Evolutionary conservation across 306 rosid genomes (phyloP).

Genomic region (Casuarina equisetifolia): DNA sequence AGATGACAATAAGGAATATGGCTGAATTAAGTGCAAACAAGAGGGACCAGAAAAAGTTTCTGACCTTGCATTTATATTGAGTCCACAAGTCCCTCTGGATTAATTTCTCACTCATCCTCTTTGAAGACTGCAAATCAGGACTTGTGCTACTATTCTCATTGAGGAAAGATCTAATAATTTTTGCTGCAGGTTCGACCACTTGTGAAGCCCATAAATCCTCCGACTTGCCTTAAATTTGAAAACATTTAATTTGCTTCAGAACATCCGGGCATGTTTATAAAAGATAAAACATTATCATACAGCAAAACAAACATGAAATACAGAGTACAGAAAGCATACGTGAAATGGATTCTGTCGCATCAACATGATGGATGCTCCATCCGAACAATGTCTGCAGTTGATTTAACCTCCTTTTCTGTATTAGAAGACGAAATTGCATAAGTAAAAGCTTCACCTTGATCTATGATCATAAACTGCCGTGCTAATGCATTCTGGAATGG

Average conservation of each 20-base stretch:
- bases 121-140: slow-evolving; percentile 26
- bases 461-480: slow-evolving; percentile 4
- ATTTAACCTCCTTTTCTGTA: slow-evolving; percentile 72
- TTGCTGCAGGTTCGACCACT: slow-evolving; percentile 61
- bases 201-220: slow-evolving; percentile 59
- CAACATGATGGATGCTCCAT: slow-evolving; percentile 71
- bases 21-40: background rate
- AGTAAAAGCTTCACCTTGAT: slow-evolving; percentile 25
- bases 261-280: background rate
- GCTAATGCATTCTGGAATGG: slow-evolving; percentile 10
- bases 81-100: slow-evolving; percentile 84
- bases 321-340: slow-evolving; percentile 39
- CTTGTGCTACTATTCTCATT: slow-evolving; percentile 31
- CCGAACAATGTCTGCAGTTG: slow-evolving; percentile 69
- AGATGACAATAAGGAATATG: background rate
- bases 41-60: background rate
- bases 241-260: slow-evolving; percentile 4
- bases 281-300: background rate
- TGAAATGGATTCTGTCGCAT: slow-evolving; percentile 70
- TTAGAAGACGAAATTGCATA: slow-evolving; percentile 3
- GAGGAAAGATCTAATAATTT: slow-evolving; percentile 57
- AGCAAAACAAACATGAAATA: background rate
- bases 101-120: slow-evolving; percentile 34
- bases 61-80: slow-evolving; percentile 78
- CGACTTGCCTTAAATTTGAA: slow-evolving; percentile 51